A percentile compares a stretch with the other conserved stretches of the same genome.
These are phyloP conservation scores for Fabrea salina DNA, from an alignment of 169 alveolate genomes.

Conservation along the genomic window DNA sequence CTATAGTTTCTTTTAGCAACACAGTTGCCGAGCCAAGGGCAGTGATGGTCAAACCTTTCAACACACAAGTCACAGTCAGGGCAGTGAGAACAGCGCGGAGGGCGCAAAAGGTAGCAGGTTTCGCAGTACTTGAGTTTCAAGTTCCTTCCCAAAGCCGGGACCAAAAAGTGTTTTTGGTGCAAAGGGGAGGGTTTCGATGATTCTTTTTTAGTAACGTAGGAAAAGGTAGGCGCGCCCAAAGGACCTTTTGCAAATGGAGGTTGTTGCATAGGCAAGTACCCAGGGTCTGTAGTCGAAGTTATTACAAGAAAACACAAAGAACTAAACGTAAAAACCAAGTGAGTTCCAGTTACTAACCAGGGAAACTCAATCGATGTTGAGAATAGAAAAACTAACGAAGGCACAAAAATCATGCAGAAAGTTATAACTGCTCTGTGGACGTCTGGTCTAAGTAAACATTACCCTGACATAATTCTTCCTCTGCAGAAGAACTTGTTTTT, in stretches of 20 bases:
- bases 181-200: too few relatives aligned
- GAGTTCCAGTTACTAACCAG: neutral
- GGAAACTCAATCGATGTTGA: neutral
- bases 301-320: neutral
- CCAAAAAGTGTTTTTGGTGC: neutral
- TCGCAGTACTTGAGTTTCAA: constrained; percentile 75
- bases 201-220: too few relatives aligned
- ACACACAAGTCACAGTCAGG: constrained; percentile 90
- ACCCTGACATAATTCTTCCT: constrained; percentile 34
- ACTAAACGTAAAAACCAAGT: neutral
- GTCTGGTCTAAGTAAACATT: constrained; percentile 26
- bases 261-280: constrained; percentile 25
- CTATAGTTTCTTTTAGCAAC: constrained; percentile 87
- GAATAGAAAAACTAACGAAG: neutral
- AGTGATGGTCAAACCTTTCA: constrained; percentile 90
- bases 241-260: constrained; percentile 41
- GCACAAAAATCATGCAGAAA: neutral
- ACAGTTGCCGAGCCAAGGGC: constrained; percentile 92
- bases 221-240: neutral
- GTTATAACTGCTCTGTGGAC: neutral
- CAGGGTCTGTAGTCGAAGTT: constrained; percentile 20
- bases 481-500: constrained; percentile 16
- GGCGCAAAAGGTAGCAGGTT: constrained; percentile 84
- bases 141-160: neutral
- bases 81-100: constrained; percentile 88